Conservation (phyloP, 371 early-diverging fungal species). For the Thermomucor indicae-seudaticae region DNA sequence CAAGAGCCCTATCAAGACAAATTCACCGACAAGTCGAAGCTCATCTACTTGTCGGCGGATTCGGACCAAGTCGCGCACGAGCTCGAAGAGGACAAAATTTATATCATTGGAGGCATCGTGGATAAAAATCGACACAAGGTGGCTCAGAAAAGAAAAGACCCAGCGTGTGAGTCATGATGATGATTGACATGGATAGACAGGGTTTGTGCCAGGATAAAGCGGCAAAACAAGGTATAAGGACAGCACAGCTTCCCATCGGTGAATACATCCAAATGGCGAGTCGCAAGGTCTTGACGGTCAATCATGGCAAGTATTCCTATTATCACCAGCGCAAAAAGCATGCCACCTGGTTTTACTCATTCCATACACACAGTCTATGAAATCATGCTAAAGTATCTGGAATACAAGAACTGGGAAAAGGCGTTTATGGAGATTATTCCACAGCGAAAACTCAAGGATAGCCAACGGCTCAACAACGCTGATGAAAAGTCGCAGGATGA, state of each 20-base stretch:
- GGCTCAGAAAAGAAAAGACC: neutral
- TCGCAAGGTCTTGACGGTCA: slow-evolving; percentile 87
- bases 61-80: slow-evolving; percentile 63
- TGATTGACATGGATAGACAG: slow-evolving; percentile 13
- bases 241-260: slow-evolving; percentile 85
- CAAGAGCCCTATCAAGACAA: slow-evolving; percentile 38
- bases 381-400: slow-evolving; percentile 75
- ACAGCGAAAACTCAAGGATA: slow-evolving; percentile 69
- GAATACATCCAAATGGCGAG: slow-evolving; percentile 74
- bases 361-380: slow-evolving; percentile 56
- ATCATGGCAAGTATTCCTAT: slow-evolving; percentile 77
- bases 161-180: neutral
- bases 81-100: slow-evolving; percentile 71
- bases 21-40: slow-evolving; percentile 47
- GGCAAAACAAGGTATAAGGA: slow-evolving; percentile 63
- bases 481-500: slow-evolving; percentile 13
- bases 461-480: slow-evolving; percentile 23
- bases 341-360: no score
- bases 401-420: slow-evolving; percentile 68
- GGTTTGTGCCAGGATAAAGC: slow-evolving; percentile 80
- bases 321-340: no score
- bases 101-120: slow-evolving; percentile 93
- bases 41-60: slow-evolving; percentile 91
- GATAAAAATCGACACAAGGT: slow-evolving; percentile 90
- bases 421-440: slow-evolving; percentile 88